phyloP scores from a whole-genome alignment of 768 basidiomycete genomes.

The Dictyophora rubrovolvata region DNA sequence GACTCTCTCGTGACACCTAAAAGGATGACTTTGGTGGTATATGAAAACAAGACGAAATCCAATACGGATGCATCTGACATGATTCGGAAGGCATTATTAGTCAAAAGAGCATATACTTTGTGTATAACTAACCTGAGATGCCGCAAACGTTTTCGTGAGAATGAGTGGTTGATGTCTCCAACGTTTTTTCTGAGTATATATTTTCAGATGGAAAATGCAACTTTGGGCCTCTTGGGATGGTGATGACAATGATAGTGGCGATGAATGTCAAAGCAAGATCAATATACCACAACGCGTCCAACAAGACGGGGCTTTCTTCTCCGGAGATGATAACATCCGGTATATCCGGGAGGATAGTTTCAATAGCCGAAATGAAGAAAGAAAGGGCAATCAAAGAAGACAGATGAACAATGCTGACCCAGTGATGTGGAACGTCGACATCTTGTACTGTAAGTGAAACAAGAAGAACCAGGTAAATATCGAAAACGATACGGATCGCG shows the following conservation, averaged over 20 bases:
- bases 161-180: conserved; percentile 47
- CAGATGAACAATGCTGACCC: conserved; percentile 44
- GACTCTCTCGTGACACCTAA: conserved; percentile 65
- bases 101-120: not conserved
- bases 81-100: not conserved
- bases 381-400: conserved; percentile 44
- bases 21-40: conserved; percentile 80
- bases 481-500: conserved; percentile 40
- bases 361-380: conserved; percentile 30
- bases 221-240: conserved; percentile 61
- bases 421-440: conserved; percentile 18
- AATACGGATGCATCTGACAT: conserved; percentile 43
- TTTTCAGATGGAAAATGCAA: conserved; percentile 63
- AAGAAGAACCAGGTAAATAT: conserved; percentile 49
- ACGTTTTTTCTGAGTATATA: conserved; percentile 66
- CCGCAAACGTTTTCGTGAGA: conserved; percentile 71
- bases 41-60: conserved; percentile 69
- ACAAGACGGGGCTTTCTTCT: conserved; percentile 15
- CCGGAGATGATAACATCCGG: conserved; percentile 14
- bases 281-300: conserved; percentile 38
- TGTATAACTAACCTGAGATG: conserved; percentile 28
- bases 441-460: conserved; percentile 36
- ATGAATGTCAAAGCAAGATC: conserved; percentile 40
- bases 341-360: conserved; percentile 45
- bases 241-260: conserved; percentile 33